Evolutionary conservation across 495 filamentous ascomycete genomes (phyloP), one percentile per base, ranked within the genome.

Genomic region (Trichocladium uniseriatum): DNA sequence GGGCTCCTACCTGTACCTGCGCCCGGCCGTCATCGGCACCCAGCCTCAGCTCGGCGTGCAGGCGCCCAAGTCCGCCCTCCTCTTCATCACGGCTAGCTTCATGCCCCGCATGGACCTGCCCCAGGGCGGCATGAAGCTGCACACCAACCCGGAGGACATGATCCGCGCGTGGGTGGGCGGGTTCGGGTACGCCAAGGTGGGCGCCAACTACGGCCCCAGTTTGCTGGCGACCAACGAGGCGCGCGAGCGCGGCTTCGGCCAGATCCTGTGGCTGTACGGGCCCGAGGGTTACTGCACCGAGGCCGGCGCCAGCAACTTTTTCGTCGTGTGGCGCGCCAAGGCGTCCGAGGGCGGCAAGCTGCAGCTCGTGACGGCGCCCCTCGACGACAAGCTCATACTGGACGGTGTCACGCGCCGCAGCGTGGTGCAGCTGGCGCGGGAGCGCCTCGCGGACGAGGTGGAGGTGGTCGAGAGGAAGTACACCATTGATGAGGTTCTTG

Each of bases 161-260:
- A 78, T 92, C 47, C 82, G 90, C 38, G 89, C 89, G 14, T 95
- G 89, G 89, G 89, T 89, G 22, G 89, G 89, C 34, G 89, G 89
- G 22, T 92, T 91, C 60, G 89, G 89, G 0, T 88, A 81, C 55
- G 87, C 87, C 41, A 95, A 95, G 69, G 79, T 95, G 10, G 88
- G 88, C 39, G 89, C 89, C 21, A 95, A 95, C 72, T 95, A 95
- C 63, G 89, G 88, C 0, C 89, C 89, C 6, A 79, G 74, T 20
- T 70, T 95, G 35, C 74, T 84, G 48, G 83, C 87, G 2, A 87
- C 89, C 37, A 71, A 74, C 32, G 81, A 87, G 61, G 89, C 89
- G 7, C 69, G 75, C 48, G 72, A 69, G 10, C 63, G 74, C 46
- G 89, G 89, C 3, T 95, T 81, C 55, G 77, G 89, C 57, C 89